These are phyloP conservation scores for Citrus sp. DNA, from an alignment of 345 rosid species.

Conservation along the genomic window DNA sequence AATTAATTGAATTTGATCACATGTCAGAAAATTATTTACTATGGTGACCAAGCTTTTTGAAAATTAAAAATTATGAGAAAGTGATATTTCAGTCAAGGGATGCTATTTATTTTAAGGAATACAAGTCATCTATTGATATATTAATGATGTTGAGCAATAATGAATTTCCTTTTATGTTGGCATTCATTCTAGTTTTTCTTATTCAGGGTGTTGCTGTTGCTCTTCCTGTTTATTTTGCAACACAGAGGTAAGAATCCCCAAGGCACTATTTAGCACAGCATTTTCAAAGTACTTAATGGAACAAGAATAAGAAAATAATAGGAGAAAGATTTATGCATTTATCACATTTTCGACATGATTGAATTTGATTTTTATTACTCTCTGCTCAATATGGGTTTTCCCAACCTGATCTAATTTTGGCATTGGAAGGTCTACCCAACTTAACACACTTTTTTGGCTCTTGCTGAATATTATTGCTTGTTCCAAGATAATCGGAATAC, in stretches of 20 bases:
- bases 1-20: background rate
- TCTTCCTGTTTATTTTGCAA: slow-evolving; percentile 92
- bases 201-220: slow-evolving; percentile 97
- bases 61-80: background rate
- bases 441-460: background rate
- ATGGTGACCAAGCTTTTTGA: background rate
- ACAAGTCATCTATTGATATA: slow-evolving; percentile 1
- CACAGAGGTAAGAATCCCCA: slow-evolving; percentile 68
- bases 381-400: background rate
- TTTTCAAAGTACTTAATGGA: background rate
- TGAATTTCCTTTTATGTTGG: background rate
- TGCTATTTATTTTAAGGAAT: background rate
- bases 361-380: background rate
- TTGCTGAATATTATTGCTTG: background rate
- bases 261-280: slow-evolving; percentile 4
- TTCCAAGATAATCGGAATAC: background rate
- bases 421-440: background rate
- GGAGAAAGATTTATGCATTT: background rate
- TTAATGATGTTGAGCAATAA: background rate
- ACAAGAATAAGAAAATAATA: background rate
- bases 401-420: background rate
- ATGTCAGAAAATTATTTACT: background rate
- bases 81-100: too few relatives aligned
- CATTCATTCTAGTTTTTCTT: slow-evolving; percentile 15
- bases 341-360: background rate